These are phyloP conservation scores for Xerocomus minutiporus DNA, from an alignment of 1,284 basidiomycete species.

Conservation along the genomic window DNA sequence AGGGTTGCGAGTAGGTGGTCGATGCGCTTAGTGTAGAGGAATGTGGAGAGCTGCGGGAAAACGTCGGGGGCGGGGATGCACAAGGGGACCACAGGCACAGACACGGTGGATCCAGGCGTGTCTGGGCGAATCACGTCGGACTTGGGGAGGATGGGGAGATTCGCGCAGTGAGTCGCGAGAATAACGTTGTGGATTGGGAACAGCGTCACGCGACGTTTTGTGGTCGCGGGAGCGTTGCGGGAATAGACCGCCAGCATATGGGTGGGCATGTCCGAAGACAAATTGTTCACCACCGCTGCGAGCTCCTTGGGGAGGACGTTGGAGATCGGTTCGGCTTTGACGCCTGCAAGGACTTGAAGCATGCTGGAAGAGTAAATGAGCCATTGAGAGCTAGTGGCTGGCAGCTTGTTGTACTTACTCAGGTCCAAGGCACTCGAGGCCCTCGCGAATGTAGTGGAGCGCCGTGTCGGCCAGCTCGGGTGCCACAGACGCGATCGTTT, in stretches of 20 bases:
- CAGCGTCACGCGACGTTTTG: conserved; percentile 40
- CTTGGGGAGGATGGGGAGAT: conserved; percentile 41
- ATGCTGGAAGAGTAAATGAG: conserved; percentile 25
- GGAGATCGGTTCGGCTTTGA: conserved; percentile 23
- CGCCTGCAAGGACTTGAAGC: conserved; percentile 28
- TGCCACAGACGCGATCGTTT: conserved; percentile 18
- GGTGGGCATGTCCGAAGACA: conserved; percentile 42
- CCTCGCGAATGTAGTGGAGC: conserved; percentile 26
- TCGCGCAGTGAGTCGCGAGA: conserved; percentile 50
- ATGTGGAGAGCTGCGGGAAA: conserved; percentile 48
- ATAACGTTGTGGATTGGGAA: conserved; percentile 56
- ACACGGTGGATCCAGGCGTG: conserved; percentile 19
- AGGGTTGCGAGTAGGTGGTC: conserved; percentile 41
- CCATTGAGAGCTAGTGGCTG: neutral
- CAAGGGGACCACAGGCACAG: conserved; percentile 46
- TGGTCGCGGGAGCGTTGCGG: conserved; percentile 22
- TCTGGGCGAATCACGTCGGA: conserved; percentile 22
- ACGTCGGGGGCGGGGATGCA: conserved; percentile 46
- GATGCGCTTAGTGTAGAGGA: conserved; percentile 46
- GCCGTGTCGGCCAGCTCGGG: conserved; percentile 25
- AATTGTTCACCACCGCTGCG: conserved; percentile 23
- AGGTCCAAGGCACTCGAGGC: conserved; percentile 29
- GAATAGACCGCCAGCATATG: conserved; percentile 52
- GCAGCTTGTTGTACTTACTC: conserved; percentile 14
- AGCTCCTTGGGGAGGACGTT: conserved; percentile 31